Evolutionary conservation across 495 filamentous ascomycete species (phyloP).

Genomic region (Hypomontagnella monticulosa): DNA sequence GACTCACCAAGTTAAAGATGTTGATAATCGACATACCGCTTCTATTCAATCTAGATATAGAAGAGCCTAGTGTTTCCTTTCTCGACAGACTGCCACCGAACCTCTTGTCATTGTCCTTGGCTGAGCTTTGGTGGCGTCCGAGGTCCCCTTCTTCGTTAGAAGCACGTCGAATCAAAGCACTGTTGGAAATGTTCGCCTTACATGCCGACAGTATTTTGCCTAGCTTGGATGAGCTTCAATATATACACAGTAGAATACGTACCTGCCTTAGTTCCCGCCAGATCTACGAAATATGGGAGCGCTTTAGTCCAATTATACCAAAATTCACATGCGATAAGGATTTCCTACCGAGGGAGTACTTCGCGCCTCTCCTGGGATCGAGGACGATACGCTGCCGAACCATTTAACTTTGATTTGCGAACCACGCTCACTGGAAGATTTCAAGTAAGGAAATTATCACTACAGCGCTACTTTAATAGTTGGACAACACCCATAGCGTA

Average conservation of each 20-base stretch:
- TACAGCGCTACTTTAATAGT: too few relatives aligned
- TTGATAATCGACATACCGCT: conserved; percentile 19
- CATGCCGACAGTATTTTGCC: neutral
- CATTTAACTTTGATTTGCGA: neutral
- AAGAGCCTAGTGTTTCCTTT: neutral
- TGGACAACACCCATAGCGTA: too few relatives aligned
- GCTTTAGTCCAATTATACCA: neutral
- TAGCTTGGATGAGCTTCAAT: neutral
- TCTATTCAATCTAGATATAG: neutral
- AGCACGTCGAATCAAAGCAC: neutral
- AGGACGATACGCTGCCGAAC: too few relatives aligned
- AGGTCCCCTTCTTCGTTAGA: neutral
- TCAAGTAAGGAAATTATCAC: neutral
- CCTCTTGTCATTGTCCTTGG: conserved; percentile 3
- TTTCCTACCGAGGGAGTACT: neutral
- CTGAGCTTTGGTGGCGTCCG: neutral
- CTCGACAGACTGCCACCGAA: conserved; percentile 5
- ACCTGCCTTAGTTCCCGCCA: neutral
- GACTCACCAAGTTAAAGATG: conserved; percentile 6
- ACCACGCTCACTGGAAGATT: neutral
- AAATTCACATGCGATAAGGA: neutral
- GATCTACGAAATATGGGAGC: neutral
- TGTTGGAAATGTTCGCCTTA: neutral
- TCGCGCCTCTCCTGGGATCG: neutral
- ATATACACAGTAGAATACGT: neutral